Base-by-base conservation (phyloP, 2,329 filamentous ascomycete genomes). In the Scolecobasidium constrictum region DNA sequence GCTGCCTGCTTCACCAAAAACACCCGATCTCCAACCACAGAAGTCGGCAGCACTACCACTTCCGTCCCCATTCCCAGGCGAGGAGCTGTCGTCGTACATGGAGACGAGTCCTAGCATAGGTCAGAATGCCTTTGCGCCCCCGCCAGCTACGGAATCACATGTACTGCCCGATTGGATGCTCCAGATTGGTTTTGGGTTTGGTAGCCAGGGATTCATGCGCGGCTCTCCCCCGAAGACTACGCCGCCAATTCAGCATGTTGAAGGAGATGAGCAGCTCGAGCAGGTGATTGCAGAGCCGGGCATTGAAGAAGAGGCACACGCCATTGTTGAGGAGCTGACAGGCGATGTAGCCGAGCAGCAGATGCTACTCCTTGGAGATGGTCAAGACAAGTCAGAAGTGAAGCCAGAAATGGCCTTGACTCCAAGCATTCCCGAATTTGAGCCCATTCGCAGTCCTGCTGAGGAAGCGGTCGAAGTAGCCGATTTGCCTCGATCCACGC, bases 31-130 rank as follows among this genome's bases (percentile, higher is more conserved):
- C 12, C 47, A 49, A 15, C 53, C 58, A 19, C 50, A 59, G 7
- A 44, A 52, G 15, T 52, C 52, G 9, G 51, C 52, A 9, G 49
- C 45, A 9, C 39, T 60, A 13, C 55, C 58, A 22, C 40, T 60
- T n/a, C 57, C 56, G 4, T 60, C 58, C 13, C 56, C 58, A 2
- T 59, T 59, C 38, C 56, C 57, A 19, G 46, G 42, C 2, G 46
- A 49, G 18, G 16, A 45, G 19, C 28, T 41, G 17, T n/a, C 43
- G 5, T 39, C 42, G 22, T 44, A 44, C 35, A 33, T 34, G 31
- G 40, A 42, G 19, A 13, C 18, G 36, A 18, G 15, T 34, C 16
- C 23, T 33, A 23, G n/a, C 19, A 9, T 19, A 20, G 4, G 35
- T 21, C 31, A 42, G 5, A 15, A 16, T 18, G 22, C 31, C 31